Base-by-base conservation (phyloP, 163 green algal genomes). In the Chloromonas sp. region DNA sequence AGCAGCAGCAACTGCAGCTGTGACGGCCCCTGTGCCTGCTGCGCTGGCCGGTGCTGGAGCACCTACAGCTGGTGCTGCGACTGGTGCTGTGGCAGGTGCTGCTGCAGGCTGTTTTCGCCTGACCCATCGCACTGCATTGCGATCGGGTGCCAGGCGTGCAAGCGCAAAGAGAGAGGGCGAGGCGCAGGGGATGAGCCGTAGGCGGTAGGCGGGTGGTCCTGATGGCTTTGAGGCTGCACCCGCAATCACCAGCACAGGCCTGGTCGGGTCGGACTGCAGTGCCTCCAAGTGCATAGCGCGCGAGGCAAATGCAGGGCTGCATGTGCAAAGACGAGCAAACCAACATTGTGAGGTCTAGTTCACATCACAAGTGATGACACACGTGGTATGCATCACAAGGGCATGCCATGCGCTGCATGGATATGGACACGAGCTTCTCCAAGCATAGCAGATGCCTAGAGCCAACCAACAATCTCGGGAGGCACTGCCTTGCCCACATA, bases 41-140 rank as follows among this genome's bases (percentile, higher is more conserved):
- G 80, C 83, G 8, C 78, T 58, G 79, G 82, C 79, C 14, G 8
- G 5, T 36, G 36, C 14, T 71, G 71, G 84, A 78, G 61, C 81
- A 87, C 78, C 70, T 57, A 66, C 81, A 76, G 74, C 62, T 36
- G 78, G 2, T n/a, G 66, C 66, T 61, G 84, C 58, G 58, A 15
- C 1, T 74, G 61, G 11, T 84, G 70, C 84, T 81, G 61, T 60
- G 14, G 1, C 1, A 15, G 58, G 57, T 70, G 3, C 83, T 60
- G 58, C 58, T 78, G 59, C 77, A 81, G 60, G 82, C 3, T 1
- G 79, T 59, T 76, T 74, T 13, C 2, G 70, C 15, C 14, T 3
- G 0, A 61, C 60, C 59, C 58, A 86, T n/a, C 94, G 89, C 78
- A 97, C 81, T 81, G 88, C 91, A 85, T 95, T 95, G 15, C 91